Base-by-base conservation (phyloP, 139 green algal genomes). In the Haematococcus lacustris region DNA sequence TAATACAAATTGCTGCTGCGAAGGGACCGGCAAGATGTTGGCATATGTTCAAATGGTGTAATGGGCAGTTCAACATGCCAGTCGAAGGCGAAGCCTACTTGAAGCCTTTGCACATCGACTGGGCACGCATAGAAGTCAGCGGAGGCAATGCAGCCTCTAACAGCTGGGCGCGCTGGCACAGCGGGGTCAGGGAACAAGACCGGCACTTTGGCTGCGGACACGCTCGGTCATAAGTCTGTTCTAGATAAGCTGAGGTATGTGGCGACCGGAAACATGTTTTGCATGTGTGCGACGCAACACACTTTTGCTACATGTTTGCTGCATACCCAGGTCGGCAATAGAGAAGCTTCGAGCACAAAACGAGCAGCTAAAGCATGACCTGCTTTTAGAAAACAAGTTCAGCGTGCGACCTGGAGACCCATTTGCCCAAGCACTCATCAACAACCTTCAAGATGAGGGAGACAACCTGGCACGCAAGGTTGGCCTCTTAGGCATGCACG, bases 321-420 rank as follows among this genome's bases (percentile, higher is more conserved):
- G n/a, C n/a, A n/a, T n/a, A n/a, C n/a, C n/a, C 78, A 94, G 88
- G 78, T 76, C 86, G 40, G 87, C 90, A 5, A 93, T 96, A 30
- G 86, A 93, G 4, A 92, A 92, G 74, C 80, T 97, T 1, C 75
- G 86, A 0, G 70, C 70, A 0, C 86, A 96, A 68, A 97, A 97
- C 79, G 76, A 85, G 51, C 78, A 87, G 71, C 83, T 97, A 1
- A 96, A 97, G 78, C 88, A 96, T 73, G 90, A 97, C 64, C 71
- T 97, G 70, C 73, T 94, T 64, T 71, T 96, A 38, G 91, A 95
- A 70, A 97, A 96, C 75, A 95, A 93, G 71, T 94, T 94, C 76
- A 92, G 85, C 66, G 85, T 93, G 4, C 77, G 82, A 32, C 89
- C 89, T n/a, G 66, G 77, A 13, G 77, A 84, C 57, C 62, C 76